Conservation (phyloP, 2,329 filamentous ascomycete species). For the Arthrobotrys sinensis region DNA sequence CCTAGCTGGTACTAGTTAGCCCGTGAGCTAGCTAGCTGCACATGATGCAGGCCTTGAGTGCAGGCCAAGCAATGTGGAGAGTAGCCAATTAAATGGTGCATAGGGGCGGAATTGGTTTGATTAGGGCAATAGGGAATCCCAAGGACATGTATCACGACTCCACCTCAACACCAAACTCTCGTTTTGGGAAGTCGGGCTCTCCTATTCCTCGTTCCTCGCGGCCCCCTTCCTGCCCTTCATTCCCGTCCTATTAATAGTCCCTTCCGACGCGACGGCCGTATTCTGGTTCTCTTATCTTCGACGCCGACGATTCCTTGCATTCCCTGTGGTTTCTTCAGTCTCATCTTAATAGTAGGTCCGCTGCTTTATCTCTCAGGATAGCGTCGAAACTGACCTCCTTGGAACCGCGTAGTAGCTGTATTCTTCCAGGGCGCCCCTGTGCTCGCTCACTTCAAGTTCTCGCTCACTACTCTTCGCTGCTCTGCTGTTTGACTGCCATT, state of each 20-base stretch:
- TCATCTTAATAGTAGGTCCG: constrained; percentile 4
- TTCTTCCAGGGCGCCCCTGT: constrained; percentile 4
- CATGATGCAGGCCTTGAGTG: constrained; percentile 33
- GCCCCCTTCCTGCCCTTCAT: constrained; percentile 16
- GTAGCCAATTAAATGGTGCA: constrained; percentile 33
- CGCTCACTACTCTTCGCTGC: background rate
- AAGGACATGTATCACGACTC: constrained; percentile 28
- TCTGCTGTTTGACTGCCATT: background rate
- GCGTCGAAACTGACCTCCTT: constrained; percentile 41
- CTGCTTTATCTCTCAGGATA: constrained; percentile 22
- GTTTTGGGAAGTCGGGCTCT: constrained; percentile 37
- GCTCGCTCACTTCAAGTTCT: background rate
- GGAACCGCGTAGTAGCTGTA: constrained; percentile 23
- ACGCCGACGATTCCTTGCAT: constrained; percentile 1
- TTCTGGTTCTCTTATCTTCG: background rate
- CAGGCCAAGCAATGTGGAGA: constrained; percentile 28
- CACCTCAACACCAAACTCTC: constrained; percentile 39
- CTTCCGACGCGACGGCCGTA: constrained; percentile 41
- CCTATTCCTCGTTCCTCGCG: constrained; percentile 32
- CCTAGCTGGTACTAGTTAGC: background rate
- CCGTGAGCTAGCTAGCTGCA: constrained; percentile 24
- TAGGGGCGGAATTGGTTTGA: constrained; percentile 22
- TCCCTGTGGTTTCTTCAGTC: constrained; percentile 23
- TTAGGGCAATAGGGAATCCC: constrained; percentile 32
- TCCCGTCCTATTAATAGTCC: constrained; percentile 25